Conservation (phyloP, 2,329 filamentous ascomycete species). For the Stachybotrys chlorohalonatus region DNA sequence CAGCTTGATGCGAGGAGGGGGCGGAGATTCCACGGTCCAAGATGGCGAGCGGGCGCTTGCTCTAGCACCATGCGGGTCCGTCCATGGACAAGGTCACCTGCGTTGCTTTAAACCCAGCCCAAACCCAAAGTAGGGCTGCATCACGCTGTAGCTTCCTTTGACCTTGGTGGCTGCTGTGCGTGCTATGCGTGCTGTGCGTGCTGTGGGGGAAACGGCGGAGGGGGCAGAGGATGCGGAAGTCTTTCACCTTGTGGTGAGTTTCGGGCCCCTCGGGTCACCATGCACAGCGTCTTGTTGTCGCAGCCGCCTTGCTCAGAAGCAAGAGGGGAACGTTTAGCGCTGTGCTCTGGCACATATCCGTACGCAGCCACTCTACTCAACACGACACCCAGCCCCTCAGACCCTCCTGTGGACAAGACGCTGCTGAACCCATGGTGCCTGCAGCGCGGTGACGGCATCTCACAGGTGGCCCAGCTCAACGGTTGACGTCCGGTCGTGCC, state of each 20-base stretch:
- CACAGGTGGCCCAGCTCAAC: background rate
- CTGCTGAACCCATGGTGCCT: background rate
- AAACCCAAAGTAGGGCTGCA: background rate
- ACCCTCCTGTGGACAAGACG: too few relatives aligned
- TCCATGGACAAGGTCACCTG: background rate
- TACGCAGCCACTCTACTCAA: too few relatives aligned
- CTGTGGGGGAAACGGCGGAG: too few relatives aligned
- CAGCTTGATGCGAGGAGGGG: background rate
- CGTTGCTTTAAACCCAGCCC: background rate
- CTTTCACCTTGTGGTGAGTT: background rate
- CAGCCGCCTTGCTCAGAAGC: background rate
- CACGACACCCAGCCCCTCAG: too few relatives aligned
- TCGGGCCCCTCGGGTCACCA: too few relatives aligned
- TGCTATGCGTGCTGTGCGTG: too few relatives aligned
- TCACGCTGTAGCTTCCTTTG: too few relatives aligned
- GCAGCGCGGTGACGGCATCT: background rate
- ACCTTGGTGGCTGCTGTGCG: too few relatives aligned
- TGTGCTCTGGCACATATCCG: too few relatives aligned
- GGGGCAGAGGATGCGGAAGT: too few relatives aligned
- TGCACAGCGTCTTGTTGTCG: too few relatives aligned
- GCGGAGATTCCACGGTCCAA: background rate
- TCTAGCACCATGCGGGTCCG: background rate
- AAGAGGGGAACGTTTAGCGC: too few relatives aligned
- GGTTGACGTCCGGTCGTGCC: background rate
- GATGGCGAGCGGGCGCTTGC: background rate